Conservation (phyloP, 1,139 yeast species). For the Yarrowia galli region DNA sequence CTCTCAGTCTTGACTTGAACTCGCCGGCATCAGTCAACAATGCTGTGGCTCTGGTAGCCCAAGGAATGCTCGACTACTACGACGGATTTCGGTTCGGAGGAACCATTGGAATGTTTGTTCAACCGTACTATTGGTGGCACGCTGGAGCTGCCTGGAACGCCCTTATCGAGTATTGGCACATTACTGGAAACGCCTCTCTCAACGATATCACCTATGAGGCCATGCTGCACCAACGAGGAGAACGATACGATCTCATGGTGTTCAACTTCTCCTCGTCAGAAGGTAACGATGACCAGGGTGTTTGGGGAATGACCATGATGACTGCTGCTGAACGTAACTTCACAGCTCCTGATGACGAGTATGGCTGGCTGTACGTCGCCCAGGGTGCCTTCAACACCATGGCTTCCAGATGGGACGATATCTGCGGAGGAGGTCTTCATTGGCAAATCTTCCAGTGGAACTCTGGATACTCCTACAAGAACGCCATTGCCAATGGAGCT, state of each 20-base stretch:
- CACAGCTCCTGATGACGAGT: constrained; percentile 68
- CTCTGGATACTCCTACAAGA: constrained; percentile 90
- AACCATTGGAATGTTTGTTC: constrained; percentile 79
- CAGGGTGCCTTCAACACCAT: constrained; percentile 89
- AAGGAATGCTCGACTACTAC: constrained; percentile 85
- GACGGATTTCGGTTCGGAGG: constrained; percentile 75
- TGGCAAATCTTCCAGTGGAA: constrained; percentile 98
- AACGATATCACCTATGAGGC: constrained; percentile 66
- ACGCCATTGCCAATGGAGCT: constrained; percentile 89
- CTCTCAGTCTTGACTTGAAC: background rate
- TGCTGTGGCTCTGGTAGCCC: constrained; percentile 66
- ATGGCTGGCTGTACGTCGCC: constrained; percentile 74
- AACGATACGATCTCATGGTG: constrained; percentile 78
- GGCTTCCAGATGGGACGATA: constrained; percentile 84
- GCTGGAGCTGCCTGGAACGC: constrained; percentile 98
- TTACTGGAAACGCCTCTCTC: constrained; percentile 74
- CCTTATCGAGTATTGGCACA: constrained; percentile 76
- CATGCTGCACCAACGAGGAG: constrained; percentile 77
- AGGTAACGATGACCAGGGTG: constrained; percentile 97
- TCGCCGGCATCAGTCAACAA: constrained; percentile 50
- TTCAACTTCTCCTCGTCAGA: constrained; percentile 91
- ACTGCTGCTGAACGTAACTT: constrained; percentile 92
- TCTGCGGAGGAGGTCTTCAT: constrained; percentile 88
- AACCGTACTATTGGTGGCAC: constrained; percentile 98
- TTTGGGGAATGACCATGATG: constrained; percentile 94